These are phyloP conservation scores for Russula virescens DNA, from an alignment of 768 basidiomycete species.

Conservation along the genomic window DNA sequence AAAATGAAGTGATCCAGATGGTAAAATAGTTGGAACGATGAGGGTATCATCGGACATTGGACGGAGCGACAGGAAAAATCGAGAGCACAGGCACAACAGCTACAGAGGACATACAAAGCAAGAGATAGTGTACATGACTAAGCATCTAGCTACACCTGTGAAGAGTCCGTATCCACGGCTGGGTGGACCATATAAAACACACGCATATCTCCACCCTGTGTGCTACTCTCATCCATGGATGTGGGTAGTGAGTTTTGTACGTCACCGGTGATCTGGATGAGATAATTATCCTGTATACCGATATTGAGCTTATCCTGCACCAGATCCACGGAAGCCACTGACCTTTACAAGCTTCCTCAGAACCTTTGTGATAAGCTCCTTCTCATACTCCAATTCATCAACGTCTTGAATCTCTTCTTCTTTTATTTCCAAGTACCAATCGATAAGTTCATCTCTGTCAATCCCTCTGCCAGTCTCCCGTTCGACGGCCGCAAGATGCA, in stretches of 20 bases:
- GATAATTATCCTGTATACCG: slow-evolving; percentile 63
- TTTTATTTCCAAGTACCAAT: slow-evolving; percentile 92
- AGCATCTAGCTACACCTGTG: slow-evolving; percentile 14
- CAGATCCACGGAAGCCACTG: slow-evolving; percentile 22
- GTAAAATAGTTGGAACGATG: slow-evolving; percentile 55
- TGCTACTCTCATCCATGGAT: slow-evolving; percentile 56
- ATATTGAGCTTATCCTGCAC: not conserved
- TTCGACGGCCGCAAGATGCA: slow-evolving; percentile 77
- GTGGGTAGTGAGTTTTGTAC: slow-evolving; percentile 69
- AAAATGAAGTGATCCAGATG: slow-evolving; percentile 57
- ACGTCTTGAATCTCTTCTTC: slow-evolving; percentile 79
- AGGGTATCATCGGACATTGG: slow-evolving; percentile 41
- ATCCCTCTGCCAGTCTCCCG: slow-evolving; percentile 68
- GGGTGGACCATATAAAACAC: slow-evolving; percentile 91
- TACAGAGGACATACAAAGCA: slow-evolving; percentile 10
- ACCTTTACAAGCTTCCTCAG: slow-evolving; percentile 90
- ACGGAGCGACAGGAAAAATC: not conserved
- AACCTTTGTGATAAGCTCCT: slow-evolving; percentile 85
- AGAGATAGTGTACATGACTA: slow-evolving; percentile 13
- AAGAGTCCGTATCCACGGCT: slow-evolving; percentile 64
- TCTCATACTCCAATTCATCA: slow-evolving; percentile 86
- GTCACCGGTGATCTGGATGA: slow-evolving; percentile 79
- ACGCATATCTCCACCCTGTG: slow-evolving; percentile 52
- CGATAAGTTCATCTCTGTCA: slow-evolving; percentile 86
- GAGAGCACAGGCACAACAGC: not conserved